Conservation (phyloP, 192 early-diverging fungal genomes). For the Umbelopsis sp. region DNA sequence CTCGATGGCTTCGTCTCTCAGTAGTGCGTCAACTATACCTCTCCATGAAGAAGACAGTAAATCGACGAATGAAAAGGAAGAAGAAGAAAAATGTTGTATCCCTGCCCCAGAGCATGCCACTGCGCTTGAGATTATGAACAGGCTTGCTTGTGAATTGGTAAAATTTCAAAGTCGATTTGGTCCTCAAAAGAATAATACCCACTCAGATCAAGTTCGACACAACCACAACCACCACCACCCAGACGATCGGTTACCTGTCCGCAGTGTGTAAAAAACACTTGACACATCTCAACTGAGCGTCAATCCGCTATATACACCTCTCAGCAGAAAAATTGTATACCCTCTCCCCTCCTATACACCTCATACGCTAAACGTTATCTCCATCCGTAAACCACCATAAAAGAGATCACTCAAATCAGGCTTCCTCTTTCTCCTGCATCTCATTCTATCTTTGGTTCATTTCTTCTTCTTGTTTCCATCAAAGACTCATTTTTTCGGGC, state of each 20-base stretch:
- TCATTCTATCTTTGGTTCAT: no score
- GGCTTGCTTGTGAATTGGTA: slow-evolving; percentile 49
- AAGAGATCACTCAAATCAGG: no score
- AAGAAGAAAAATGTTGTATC: slow-evolving; percentile 4
- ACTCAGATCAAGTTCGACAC: not conserved
- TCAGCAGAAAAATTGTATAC: not conserved
- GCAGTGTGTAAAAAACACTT: not conserved
- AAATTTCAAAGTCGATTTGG: slow-evolving; percentile 55
- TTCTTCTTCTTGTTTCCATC: no score
- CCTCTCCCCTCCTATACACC: not conserved
- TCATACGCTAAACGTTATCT: no score
- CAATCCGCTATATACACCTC: not conserved
- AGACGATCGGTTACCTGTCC: not conserved
- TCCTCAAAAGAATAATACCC: not conserved
- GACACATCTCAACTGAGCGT: not conserved
- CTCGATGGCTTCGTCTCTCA: slow-evolving; percentile 28
- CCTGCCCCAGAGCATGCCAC: slow-evolving; percentile 19
- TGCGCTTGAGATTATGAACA: slow-evolving; percentile 50
- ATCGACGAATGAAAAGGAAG: not conserved
- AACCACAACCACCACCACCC: not conserved
- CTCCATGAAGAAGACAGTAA: slow-evolving; percentile 25
- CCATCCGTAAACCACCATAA: no score
- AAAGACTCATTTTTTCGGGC: no score
- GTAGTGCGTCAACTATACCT: slow-evolving; percentile 35
- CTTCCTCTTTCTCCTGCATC: no score